These are phyloP conservation scores for Colletotrichum sp. DNA, from an alignment of 2,329 filamentous ascomycete species.

Conservation along the genomic window DNA sequence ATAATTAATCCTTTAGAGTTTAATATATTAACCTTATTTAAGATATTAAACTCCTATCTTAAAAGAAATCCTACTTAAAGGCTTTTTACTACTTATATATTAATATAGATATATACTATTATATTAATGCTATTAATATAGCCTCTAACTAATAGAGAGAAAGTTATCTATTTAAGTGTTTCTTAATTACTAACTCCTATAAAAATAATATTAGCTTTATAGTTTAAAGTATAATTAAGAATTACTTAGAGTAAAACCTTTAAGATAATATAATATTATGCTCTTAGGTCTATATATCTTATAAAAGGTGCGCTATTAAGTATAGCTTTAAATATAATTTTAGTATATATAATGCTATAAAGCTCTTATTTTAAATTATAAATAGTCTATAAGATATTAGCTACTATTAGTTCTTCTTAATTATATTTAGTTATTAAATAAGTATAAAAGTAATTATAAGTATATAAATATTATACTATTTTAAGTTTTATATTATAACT, in stretches of 20 bases:
- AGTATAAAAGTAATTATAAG: fast-evolving
- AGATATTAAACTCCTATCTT: background rate
- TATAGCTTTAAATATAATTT: background rate
- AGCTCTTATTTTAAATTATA: background rate
- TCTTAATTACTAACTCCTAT: background rate
- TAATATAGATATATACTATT: background rate
- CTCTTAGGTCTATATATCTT: background rate
- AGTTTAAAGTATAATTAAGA: background rate
- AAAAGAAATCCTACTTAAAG: background rate
- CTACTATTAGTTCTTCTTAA: fast-evolving
- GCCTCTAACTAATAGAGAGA: background rate
- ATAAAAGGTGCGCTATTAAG: background rate
- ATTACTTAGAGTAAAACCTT: background rate
- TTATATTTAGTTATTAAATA: background rate
- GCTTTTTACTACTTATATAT: background rate
- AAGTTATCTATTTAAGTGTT: fast-evolving
- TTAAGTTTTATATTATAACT: background rate
- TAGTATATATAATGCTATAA: background rate
- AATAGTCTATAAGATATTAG: background rate
- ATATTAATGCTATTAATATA: background rate
- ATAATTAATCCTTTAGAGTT: background rate
- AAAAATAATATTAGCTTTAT: background rate
- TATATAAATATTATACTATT: no score
- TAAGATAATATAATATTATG: background rate
- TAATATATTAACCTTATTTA: background rate